Conservation (phyloP, 78 protist species). For the slime mould (Dictyostelium discoideum) region DNA sequence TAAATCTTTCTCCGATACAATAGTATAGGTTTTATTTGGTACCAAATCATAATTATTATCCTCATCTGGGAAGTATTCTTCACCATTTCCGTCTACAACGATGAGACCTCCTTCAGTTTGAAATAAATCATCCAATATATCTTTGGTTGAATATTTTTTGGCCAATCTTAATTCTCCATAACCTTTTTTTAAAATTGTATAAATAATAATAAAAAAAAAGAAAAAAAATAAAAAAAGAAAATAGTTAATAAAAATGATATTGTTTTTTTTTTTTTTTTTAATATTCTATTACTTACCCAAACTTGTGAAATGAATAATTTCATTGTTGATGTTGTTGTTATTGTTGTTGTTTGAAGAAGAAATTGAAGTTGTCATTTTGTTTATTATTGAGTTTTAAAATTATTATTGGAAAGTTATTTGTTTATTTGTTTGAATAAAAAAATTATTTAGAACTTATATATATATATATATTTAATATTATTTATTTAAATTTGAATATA, state of each 20-base stretch:
- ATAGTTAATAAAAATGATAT: neutral
- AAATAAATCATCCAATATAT: slow-evolving; percentile 31
- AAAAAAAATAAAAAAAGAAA: neutral
- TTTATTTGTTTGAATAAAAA: neutral
- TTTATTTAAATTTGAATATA: no score
- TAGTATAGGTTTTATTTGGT: slow-evolving; percentile 8
- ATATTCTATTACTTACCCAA: neutral
- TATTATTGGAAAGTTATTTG: no score
- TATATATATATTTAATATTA: no score
- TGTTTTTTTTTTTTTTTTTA: no score
- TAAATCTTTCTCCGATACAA: slow-evolving; percentile 58
- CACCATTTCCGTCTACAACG: slow-evolving; percentile 65
- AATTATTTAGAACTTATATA: no score
- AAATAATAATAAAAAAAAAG: neutral
- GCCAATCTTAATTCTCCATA: slow-evolving; percentile 70
- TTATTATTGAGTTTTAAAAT: no score
- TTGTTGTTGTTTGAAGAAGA: no score
- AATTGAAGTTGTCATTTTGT: neutral
- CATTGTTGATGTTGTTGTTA: neutral
- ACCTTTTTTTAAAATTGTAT: neutral
- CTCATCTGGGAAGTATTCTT: slow-evolving; percentile 17
- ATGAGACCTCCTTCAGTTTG: slow-evolving; percentile 54
- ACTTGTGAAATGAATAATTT: slow-evolving; percentile 15
- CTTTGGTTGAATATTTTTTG: slow-evolving; percentile 1
- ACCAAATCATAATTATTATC: neutral